Evolutionary conservation across 2,329 filamentous ascomycete genomes (phyloP), one percentile per base, ranked within the genome.

Genomic region (Dactylellina cionopaga): DNA sequence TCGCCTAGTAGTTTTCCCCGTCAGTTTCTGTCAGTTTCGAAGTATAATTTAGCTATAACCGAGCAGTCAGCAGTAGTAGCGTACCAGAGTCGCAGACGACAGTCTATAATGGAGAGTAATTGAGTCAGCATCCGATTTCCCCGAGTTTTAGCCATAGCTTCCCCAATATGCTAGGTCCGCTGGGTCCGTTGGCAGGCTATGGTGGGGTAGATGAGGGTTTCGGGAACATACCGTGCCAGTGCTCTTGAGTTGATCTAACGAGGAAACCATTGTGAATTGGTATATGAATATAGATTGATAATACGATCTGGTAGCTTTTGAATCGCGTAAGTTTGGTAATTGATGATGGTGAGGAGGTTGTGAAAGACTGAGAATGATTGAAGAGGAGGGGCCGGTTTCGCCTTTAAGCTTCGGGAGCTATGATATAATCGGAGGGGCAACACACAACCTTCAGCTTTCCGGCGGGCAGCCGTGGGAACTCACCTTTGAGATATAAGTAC

Each of bases 11-110:
- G 2, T 5, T 35, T 1, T 31, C 5, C 5, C 17, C 54, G n/a
- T 27, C 10, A 60, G 13, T 15, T 5, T 11, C n/a, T n/a, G n/a
- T n/a, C n/a, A n/a, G n/a, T n/a, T n/a, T 33, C 35, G 29, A 35
- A 31, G 27, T 17, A 11, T 52, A 39, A 35, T 46, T 10, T 10
- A 17, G 44, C 24, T 25, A 37, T 19, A 43, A 39, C 27, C 37
- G 24, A 11, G 33, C 27, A 56, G 70, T 52, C 76, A 46, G 15
- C 41, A 49, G 58, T 52, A 66, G 35, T 76, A 80, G 81, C 85
- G 84, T 90, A 89, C 93, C 95, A 83, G 94, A 96, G 86, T 98
- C 95, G 83, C 91, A 94, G 83, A 98, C 95, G 80, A 98, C 95
- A 76, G 92, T 90, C 92, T 95, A 80, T 77, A 39, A 43, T 24